phyloP scores from a whole-genome alignment of 306 rosid genomes.

The Hippophae rhamnoides region DNA sequence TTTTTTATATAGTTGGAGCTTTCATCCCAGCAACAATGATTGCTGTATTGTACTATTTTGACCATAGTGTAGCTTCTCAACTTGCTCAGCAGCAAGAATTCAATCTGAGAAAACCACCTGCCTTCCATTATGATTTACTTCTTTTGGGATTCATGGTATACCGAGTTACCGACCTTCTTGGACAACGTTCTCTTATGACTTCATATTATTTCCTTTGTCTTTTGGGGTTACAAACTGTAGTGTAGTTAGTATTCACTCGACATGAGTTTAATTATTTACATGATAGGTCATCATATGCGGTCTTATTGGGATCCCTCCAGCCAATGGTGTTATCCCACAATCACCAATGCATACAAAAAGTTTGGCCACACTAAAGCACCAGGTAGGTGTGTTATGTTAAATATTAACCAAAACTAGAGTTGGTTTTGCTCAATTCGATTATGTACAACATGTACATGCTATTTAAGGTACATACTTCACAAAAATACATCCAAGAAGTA shows the following conservation, averaged over 20 bases:
- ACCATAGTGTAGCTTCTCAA: constrained; percentile 83
- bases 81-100: constrained; percentile 82
- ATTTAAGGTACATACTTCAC: no score
- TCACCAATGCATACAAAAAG: constrained; percentile 84
- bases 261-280: constrained; percentile 13
- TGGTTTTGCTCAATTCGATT: no score
- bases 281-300: constrained; percentile 74
- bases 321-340: constrained; percentile 84
- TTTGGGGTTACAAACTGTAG: background rate
- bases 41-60: constrained; percentile 76
- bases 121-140: constrained; percentile 74
- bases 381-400: constrained; percentile 28
- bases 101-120: constrained; percentile 70
- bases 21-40: constrained; percentile 80
- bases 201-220: constrained; percentile 1
- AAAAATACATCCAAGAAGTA: no score
- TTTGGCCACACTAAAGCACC: constrained; percentile 73
- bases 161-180: constrained; percentile 1
- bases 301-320: constrained; percentile 66
- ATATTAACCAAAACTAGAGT: no score
- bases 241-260: background rate
- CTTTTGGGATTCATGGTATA: constrained; percentile 76
- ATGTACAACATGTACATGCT: no score
- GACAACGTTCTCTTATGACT: constrained; percentile 3
- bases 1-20: constrained; percentile 63